Evolutionary conservation across 495 filamentous ascomycete species (phyloP).

Genomic region (Lepidopterella palustris): DNA sequence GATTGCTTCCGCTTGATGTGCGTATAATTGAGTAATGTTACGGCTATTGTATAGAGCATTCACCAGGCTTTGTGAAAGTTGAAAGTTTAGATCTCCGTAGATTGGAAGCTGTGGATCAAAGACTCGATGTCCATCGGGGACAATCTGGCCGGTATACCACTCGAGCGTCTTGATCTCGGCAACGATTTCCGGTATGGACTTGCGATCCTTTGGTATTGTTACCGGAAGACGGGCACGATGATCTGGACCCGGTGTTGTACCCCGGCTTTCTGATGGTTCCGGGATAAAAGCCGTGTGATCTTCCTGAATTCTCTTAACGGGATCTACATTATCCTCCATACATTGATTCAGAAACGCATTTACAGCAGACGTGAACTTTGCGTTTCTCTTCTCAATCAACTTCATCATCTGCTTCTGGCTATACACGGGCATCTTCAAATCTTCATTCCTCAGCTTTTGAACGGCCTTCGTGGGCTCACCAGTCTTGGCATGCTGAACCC

Average conservation of each 20-base stretch:
- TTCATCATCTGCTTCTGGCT: conserved; percentile 87
- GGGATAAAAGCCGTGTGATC: conserved; percentile 46
- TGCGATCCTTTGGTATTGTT: conserved; percentile 75
- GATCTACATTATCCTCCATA: conserved; percentile 57
- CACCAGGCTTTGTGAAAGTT: conserved; percentile 81
- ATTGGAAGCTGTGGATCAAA: conserved; percentile 81
- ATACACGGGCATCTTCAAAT: conserved; percentile 88
- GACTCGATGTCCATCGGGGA: conserved; percentile 86
- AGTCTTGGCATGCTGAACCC: conserved; percentile 62
- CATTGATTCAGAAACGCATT: conserved; percentile 71
- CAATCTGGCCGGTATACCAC: conserved; percentile 90
- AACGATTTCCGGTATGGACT: conserved; percentile 77
- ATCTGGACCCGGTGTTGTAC: conserved; percentile 44
- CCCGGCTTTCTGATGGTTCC: conserved; percentile 43
- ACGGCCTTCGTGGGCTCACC: conserved; percentile 61
- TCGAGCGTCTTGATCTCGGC: conserved; percentile 71
- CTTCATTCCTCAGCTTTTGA: conserved; percentile 62
- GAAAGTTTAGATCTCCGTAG: conserved; percentile 79
- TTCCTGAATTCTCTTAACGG: conserved; percentile 55
- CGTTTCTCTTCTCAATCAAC: conserved; percentile 86
- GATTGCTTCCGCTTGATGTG: conserved; percentile 92
- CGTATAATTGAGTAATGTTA: conserved; percentile 79
- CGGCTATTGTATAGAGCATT: conserved; percentile 90
- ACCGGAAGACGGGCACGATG: conserved; percentile 44
- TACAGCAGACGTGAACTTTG: conserved; percentile 74